Evolutionary conservation across 2,329 filamentous ascomycete species (phyloP), one percentile per base, ranked within the genome.

Genomic region (Scorias spongiosa): DNA sequence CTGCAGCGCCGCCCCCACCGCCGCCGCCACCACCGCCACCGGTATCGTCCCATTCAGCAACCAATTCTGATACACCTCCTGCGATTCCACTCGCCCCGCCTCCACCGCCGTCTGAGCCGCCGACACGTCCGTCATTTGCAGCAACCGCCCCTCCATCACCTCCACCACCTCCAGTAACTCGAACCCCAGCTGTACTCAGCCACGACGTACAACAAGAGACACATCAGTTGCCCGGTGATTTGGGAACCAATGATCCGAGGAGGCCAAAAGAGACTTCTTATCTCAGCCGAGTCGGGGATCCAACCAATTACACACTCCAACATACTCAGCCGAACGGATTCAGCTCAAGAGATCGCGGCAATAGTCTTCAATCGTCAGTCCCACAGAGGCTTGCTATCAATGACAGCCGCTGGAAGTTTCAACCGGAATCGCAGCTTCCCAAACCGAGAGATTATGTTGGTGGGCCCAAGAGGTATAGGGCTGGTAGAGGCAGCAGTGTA

Each of bases 401-500:
- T 15, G 39, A 96, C 61, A 63, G 71, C 43, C 73, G 89, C 52
- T 98, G 87, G 79, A 82, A 80, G 50, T 98, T 95, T 58, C 82
- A 89, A 54, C 76, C 81, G 40, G 89, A 95, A 54, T 75, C 72
- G 30, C 72, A 84, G 53, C 71, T 96, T 40, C 89, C 91, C 0
- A 89, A 87, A 54, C 89, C 89, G 17, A 74, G 89, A 55, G 78
- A 83, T 1, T 95, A 93, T 57, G 65, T 71, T 1, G 82, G 81
- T n/a, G 78, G 76, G 2, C 66, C 73, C 15, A 87, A 82, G 60
- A 78, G 77, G 59, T 98, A 96, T 63, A 74, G 89, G 49, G 91
- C 91, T 30, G 91, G 91, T 8, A 76, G 89, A 58, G 89, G 87
- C 29, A 95, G 87, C 66, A 95, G 84, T 68, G 88, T 96, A 52